These are phyloP conservation scores for Liriodendron chinense DNA, from an alignment of 164 flowering plant genomes.

Conservation along the genomic window DNA sequence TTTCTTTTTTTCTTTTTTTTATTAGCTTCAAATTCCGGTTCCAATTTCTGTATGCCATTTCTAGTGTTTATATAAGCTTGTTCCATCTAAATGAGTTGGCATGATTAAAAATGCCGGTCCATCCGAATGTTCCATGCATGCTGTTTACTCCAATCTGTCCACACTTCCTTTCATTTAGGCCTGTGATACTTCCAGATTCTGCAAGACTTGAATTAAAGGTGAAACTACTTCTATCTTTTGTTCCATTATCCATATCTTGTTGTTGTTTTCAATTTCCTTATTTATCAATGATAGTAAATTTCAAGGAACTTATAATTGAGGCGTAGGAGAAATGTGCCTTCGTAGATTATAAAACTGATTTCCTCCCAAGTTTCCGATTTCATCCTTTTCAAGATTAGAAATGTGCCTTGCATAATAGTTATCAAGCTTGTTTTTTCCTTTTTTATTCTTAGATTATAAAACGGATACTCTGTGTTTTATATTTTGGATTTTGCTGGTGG, in stretches of 20 bases:
- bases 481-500: too few relatives aligned
- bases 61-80: neutral
- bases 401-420: too few relatives aligned
- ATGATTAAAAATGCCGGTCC: constrained; percentile 66
- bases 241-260: neutral
- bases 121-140: constrained; percentile 99
- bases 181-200: constrained; percentile 98
- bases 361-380: too few relatives aligned
- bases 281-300: neutral
- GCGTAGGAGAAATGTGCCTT: too few relatives aligned
- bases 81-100: neutral
- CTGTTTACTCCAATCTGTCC: constrained; percentile 98
- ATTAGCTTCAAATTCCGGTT: neutral
- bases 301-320: neutral
- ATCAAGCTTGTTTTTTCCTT: too few relatives aligned
- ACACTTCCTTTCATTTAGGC: constrained; percentile 96
- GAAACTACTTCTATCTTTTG: constrained; percentile 1
- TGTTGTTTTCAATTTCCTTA: neutral
- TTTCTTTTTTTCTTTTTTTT: neutral
- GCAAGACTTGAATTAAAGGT: constrained; percentile 94
- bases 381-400: too few relatives aligned
- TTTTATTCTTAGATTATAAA: too few relatives aligned
- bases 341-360: too few relatives aligned
- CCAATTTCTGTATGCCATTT: neutral
- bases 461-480: too few relatives aligned